Base-by-base conservation (phyloP, 257 asterid species). In the Echites panduratus region DNA sequence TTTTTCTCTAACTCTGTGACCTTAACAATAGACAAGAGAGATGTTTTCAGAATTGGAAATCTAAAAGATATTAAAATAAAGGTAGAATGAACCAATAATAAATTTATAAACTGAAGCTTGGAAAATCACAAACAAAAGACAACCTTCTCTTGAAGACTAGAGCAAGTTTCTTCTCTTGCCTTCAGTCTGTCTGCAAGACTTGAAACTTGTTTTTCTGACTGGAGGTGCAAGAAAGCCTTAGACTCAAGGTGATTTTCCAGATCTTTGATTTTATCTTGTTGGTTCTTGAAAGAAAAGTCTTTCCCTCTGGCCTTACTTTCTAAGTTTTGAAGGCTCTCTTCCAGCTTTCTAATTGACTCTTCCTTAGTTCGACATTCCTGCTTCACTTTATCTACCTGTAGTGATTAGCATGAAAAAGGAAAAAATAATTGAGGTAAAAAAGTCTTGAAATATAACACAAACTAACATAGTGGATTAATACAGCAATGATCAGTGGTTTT, bases 241-340 rank as follows among this genome's bases (percentile, higher is more conserved):
- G 78, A 70, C 77, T 93, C 97, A 11, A 91, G 79, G 77, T 86
- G 95, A 72, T 81, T 72, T 82, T 94, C 97, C 24, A 91, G 82
- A 77, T 89, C 99, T 80, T 86, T 91, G 43, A 91, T 88, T 78
- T 85, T 90, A 44, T 91, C 97, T 75, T 86, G 76, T 77, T 86
- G 97, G 87, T 71, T 86, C 81, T 87, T 94, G 82, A 77, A 81
- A 73, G 73, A 78, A 79, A 82, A 89, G 44, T 94, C 99, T 79
- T 90, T 94, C 70, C 91, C 97, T 77, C 85, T 87, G 74, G 88
- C 88, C 81, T 88, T 94, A 79, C 82, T 90, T 78, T 94, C 99
- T 17, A 89, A 70, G 84, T 73, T 89, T 75, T 89, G 93, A 27
- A 94, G 78, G 81, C 79, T 88, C 72, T 91, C 99, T 75, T 94